These are phyloP conservation scores for Pelargonium myrrhifolium DNA, from an alignment of 441 rosid genomes.

Conservation along the genomic window DNA sequence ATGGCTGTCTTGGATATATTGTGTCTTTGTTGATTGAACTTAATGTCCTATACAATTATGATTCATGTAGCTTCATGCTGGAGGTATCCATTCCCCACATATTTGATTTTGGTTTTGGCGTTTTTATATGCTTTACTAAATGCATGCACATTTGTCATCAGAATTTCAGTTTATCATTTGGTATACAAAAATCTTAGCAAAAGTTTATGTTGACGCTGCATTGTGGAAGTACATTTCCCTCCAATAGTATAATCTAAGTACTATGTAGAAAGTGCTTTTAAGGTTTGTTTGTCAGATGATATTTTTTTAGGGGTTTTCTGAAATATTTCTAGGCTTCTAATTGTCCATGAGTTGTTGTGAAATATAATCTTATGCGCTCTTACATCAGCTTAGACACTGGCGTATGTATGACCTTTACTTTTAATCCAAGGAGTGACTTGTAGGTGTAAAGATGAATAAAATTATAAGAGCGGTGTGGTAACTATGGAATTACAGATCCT, in stretches of 20 bases:
- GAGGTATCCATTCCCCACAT: conserved; percentile 2
- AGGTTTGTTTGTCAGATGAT: neutral
- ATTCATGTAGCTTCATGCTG: neutral
- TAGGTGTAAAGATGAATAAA: no score
- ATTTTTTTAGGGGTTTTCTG: neutral
- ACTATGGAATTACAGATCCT: neutral
- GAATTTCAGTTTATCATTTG: conserved; percentile 5
- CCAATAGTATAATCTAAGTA: neutral
- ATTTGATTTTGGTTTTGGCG: neutral
- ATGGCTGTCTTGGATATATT: neutral
- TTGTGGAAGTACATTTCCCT: neutral
- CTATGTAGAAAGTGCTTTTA: neutral
- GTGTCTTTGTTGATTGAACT: neutral
- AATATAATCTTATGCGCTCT: no score
- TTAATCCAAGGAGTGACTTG: no score
- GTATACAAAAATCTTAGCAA: neutral
- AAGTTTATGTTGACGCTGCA: neutral
- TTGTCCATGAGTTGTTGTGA: no score
- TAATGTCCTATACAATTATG: neutral
- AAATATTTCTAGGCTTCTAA: no score
- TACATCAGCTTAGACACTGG: no score
- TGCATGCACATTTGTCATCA: neutral
- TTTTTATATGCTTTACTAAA: neutral
- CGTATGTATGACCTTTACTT: no score
- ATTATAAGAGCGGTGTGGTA: neutral